Evolutionary conservation across 768 basidiomycete species (phyloP).

Genomic region (Lyophyllum shimeji): DNA sequence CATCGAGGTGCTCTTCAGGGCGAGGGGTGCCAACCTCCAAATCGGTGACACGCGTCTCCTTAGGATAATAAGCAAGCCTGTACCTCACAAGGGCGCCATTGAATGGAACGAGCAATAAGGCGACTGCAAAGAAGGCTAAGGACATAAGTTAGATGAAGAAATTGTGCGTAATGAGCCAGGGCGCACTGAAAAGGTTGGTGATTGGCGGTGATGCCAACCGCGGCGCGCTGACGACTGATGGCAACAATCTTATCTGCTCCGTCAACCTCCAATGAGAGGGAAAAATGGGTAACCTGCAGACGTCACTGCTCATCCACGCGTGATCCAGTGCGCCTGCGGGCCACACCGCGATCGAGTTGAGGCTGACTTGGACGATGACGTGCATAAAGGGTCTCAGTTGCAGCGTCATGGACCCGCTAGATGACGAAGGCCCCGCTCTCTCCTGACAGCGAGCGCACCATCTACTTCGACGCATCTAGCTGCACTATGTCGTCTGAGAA

Average conservation of each 20-base stretch:
- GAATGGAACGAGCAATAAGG: slow-evolving; percentile 17
- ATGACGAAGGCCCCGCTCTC: slow-evolving; percentile 12
- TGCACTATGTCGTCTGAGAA: background rate
- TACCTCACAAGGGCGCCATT: slow-evolving; percentile 21
- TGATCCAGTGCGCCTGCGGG: too few species aligned
- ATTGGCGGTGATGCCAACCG: too few species aligned
- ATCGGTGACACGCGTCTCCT: slow-evolving; percentile 2
- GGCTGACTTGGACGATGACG: background rate
- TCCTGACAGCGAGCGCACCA: slow-evolving; percentile 32
- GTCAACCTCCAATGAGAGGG: too few species aligned
- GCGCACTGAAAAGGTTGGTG: too few species aligned
- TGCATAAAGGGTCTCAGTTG: slow-evolving; percentile 3
- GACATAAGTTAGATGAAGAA: too few species aligned
- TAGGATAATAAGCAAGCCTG: slow-evolving; percentile 18
- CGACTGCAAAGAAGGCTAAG: background rate
- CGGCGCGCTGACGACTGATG: too few species aligned
- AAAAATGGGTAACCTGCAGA: too few species aligned
- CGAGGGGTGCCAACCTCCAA: background rate
- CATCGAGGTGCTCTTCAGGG: too few species aligned
- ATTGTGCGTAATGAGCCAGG: too few species aligned
- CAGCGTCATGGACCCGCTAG: slow-evolving; percentile 7
- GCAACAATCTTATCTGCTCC: too few species aligned
- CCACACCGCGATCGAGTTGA: too few species aligned
- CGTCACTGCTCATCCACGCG: too few species aligned
- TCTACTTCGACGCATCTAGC: slow-evolving; percentile 48